phyloP scores from a whole-genome alignment of 140 eudicot species.

The Ambrosia hybrid region DNA sequence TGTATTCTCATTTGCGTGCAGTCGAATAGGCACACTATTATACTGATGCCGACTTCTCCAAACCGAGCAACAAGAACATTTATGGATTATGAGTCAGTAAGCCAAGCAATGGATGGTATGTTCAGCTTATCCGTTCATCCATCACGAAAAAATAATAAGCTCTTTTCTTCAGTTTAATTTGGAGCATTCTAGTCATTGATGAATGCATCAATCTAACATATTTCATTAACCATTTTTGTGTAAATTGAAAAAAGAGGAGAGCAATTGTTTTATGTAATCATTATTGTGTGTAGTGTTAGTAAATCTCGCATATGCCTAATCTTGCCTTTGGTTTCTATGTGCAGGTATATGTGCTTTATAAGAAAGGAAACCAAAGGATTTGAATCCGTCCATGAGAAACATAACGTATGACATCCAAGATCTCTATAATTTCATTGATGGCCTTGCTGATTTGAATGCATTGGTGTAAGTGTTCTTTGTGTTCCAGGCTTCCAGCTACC shows the following conservation, averaged over 20 bases:
- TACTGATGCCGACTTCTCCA: constrained; percentile 94
- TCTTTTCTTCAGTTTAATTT: constrained; percentile 7
- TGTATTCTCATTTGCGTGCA: constrained; percentile 26
- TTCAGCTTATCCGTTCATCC: background rate
- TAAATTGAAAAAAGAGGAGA: background rate
- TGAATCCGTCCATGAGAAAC: constrained; percentile 65
- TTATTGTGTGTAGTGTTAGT: background rate
- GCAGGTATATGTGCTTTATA: constrained; percentile 84
- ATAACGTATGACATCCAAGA: constrained; percentile 74
- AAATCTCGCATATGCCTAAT: background rate
- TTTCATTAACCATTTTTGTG: background rate
- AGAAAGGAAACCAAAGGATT: constrained; percentile 75
- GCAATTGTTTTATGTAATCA: background rate
- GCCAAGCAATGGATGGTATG: constrained; percentile 92
- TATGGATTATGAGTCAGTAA: constrained; percentile 85
- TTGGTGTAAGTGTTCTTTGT: constrained; percentile 56
- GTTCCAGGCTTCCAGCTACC: background rate
- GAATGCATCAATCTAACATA: background rate
- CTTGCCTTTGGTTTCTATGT: background rate
- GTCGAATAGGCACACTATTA: constrained; percentile 87
- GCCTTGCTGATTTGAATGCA: constrained; percentile 83
- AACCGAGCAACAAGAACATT: constrained; percentile 80
- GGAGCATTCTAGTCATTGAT: background rate
- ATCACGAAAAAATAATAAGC: background rate
- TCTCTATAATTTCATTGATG: constrained; percentile 80